Evolutionary conservation across 2,329 filamentous ascomycete species (phyloP), one percentile per base, ranked within the genome.

Genomic region (Tothia fuscella): DNA sequence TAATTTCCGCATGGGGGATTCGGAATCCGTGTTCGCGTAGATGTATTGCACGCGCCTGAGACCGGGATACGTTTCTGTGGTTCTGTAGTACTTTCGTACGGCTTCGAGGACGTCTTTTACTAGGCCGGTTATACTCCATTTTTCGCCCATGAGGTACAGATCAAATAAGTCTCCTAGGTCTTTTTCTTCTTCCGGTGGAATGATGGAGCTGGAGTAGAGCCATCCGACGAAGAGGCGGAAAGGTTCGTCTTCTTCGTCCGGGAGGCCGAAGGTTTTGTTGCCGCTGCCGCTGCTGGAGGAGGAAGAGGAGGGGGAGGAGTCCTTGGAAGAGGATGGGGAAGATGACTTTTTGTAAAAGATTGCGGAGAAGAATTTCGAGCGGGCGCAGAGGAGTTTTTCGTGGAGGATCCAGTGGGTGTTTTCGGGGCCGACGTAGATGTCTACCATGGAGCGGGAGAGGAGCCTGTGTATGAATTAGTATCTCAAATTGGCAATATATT

Each of bases 381-480:
- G 64, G 51, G 71, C 53, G 60, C 67, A 71, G 34, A 74, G 65
- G 6, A 74, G 68, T 49, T 71, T 71, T 51, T 74, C 68, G 60
- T 73, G 70, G 3, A 74, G 60, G 43, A 66, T 62, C 68, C 68
- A 74, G 55, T 70, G 66, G 2, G 68, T 71, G 57, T 69, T 70
- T 26, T 70, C 65, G 5, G 60, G 48, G 41, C 70, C 70, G 53
- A 74, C 66, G 53, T 72, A 73, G 55, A 74, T 65, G 56, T 73
- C 67, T 44, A 73, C 70, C 58, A 73, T 66, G 46, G 67, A 63
- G 42, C 61, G 63, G 44, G 68, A 69, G 47, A 74, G 66, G 50
- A 74, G 67, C 57, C 67, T 71, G 49, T 13, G 6, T 34, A 29
- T n/a, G 20, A 37, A 24, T 46, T 33, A 43, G 38, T 28, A 29